Evolutionary conservation across 179 eudicot genomes (phyloP), one percentile per base, ranked within the genome.

Genomic region (Gypsophila paniculata): DNA sequence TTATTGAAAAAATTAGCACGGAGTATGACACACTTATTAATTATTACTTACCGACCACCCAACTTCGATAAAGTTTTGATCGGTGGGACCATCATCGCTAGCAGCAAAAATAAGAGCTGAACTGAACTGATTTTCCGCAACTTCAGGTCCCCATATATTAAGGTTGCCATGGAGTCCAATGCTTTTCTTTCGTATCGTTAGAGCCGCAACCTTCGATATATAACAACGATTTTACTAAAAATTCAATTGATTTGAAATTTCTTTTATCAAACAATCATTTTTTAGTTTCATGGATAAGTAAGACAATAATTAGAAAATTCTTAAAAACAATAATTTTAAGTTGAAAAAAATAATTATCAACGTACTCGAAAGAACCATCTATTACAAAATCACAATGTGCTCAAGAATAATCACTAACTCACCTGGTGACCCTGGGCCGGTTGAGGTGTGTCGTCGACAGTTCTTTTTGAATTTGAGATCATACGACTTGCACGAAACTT

Each of bases 1-100:
- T n/a, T n/a, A 8, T 6, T 42, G 2, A 42, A 29, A 29, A 29
- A 29, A 29, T 29, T 9, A 42, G 6, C 46, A 42, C 6, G 46
- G 34, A 29, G 4, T 29, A 42, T 3, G 2, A 42, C 46, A 42
- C 5, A 42, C 8, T 6, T 42, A 9, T 42, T 6, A 0, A 46
- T 10, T 4, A 71, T 10, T 4, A 71, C 67, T 76, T 67, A 76
- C 79, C 1, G 60, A 54, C 79, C 79, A 76, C 19, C 79, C 75
- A 5, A 67, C 49, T 21, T 42, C 17, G 18, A 76, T 59, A 44
- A 10, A 54, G 26, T 76, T 76, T 44, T 57, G 55, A 17, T 39
- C 63, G 0, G n/a, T n/a, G n/a, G 77, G 19, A 15, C 77, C 72
- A 17, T 74, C 77, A 5, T 61, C 74, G 9, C 74, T 75, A 9